Evolutionary conservation across 495 filamentous ascomycete species (phyloP).

Genomic region (Achaetomiella virescens): DNA sequence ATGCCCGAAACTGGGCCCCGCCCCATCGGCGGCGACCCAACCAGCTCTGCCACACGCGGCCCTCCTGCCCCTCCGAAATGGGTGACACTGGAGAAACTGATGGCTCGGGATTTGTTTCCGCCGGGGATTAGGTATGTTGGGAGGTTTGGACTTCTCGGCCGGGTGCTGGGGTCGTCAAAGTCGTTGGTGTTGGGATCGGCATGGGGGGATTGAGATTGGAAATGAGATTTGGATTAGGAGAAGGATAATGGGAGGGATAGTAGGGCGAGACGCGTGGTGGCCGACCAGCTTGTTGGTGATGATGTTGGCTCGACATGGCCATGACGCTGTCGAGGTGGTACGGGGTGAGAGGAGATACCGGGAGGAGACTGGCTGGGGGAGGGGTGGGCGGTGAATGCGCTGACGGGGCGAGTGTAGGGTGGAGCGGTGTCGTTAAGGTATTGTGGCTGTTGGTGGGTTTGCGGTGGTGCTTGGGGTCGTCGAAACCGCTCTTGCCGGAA

Average conservation of each 20-base stretch:
- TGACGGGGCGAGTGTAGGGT: conserved; percentile 1
- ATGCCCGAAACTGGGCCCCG: neutral
- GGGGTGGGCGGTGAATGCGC: neutral
- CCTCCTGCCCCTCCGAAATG: neutral
- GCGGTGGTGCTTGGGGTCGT: no score
- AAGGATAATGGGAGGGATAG: no score
- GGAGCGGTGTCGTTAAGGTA: neutral
- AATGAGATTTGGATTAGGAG: no score
- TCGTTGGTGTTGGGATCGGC: no score
- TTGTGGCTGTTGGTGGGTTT: neutral
- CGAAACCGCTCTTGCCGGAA: no score
- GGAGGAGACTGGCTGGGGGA: conserved; percentile 3
- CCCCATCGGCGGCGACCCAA: neutral
- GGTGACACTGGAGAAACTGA: conserved; percentile 13
- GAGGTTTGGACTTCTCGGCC: conserved; percentile 3
- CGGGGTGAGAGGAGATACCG: conserved; percentile 12
- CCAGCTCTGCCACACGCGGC: neutral
- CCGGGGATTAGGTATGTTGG: conserved; percentile 21
- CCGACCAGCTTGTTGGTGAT: neutral
- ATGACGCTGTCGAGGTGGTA: conserved; percentile 4
- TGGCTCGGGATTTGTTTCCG: conserved; percentile 8
- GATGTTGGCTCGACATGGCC: neutral
- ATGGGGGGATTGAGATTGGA: no score
- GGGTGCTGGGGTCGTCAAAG: no score
- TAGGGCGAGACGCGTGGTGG: conserved; percentile 2